Percentiles rank a stretch among this genome's conserved stretches.
Conservation (phyloP, 1,139 yeast genomes). For the Yamadazyma oceani region DNA sequence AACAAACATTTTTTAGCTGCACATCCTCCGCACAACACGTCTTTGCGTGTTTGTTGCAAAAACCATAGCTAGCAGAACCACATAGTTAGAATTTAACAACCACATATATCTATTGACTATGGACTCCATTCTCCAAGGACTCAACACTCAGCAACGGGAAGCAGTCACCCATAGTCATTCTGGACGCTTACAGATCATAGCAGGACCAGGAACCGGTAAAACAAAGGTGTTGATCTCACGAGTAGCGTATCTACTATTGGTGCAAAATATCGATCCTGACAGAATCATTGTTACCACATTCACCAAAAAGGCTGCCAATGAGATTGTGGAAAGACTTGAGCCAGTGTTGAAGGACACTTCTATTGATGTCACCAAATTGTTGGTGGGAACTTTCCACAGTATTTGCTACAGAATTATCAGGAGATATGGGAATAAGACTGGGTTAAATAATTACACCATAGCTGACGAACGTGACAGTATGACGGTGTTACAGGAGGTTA, state of each 20-base stretch:
- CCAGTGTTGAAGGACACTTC: slow-evolving; percentile 36
- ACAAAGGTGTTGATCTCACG: slow-evolving; percentile 79
- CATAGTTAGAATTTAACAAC: too few species aligned
- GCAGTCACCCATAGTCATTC: slow-evolving; percentile 61
- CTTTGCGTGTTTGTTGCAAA: background rate
- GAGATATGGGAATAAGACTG: slow-evolving; percentile 54
- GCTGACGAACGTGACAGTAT: slow-evolving; percentile 68
- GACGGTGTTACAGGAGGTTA: slow-evolving; percentile 46
- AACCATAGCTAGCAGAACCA: too few species aligned
- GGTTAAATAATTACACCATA: slow-evolving; percentile 50
- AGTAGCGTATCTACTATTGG: slow-evolving; percentile 65
- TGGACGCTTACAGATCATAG: slow-evolving; percentile 71
- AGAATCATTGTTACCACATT: slow-evolving; percentile 82
- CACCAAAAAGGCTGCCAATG: slow-evolving; percentile 86
- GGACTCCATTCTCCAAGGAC: slow-evolving; percentile 13
- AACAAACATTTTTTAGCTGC: too few species aligned
- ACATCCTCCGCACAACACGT: too few species aligned
- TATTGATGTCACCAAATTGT: slow-evolving; percentile 42
- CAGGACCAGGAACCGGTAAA: slow-evolving; percentile 92
- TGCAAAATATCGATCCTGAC: slow-evolving; percentile 53
- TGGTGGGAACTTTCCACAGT: slow-evolving; percentile 87
- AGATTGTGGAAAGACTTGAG: slow-evolving; percentile 64
- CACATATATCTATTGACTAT: too few species aligned
- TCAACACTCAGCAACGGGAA: slow-evolving; percentile 57
- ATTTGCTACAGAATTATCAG: slow-evolving; percentile 64